Base-by-base conservation (phyloP, 148 eudicot species). In the Selenicereus undatus region DNA sequence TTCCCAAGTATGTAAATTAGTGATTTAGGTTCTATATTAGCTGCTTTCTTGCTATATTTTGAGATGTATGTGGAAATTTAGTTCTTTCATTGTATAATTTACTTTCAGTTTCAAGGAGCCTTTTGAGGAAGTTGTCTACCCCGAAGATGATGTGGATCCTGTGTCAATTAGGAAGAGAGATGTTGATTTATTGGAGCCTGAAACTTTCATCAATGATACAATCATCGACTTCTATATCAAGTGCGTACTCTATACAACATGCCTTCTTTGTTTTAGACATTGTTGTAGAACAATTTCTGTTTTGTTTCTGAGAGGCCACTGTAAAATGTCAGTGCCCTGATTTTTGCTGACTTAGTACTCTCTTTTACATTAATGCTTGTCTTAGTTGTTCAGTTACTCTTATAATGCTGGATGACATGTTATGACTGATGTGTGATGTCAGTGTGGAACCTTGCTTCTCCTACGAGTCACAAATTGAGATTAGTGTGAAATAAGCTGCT, bases 181-280 rank as follows among this genome's bases (percentile, higher is more conserved):
- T 79, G 90, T 94, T 58, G 99, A 92, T 84, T 81, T 91, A 71
- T 88, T 96, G 82, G 86, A 83, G 77, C 99, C 99, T 24, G 98
- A 93, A 80, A 88, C 87, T 45, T 96, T 92, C 84, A 79, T 96
- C 78, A 96, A 96, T 73, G 99, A 96, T 79, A 96, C 99, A 54
- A 92, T 96, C 76, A 94, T 96, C 71, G 99, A 96, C 87, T 96
- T 96, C 78, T 96, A 96, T 75, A 92, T 93, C 83, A 96, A 86
- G 99, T 96, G 88, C 83, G 98, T 86, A 81, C 71, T 21, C 72
- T 80, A 60, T 78, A 12, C 54, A 50, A 24, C 16, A 39, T 42
- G 12, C 48, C 4, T 54, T 10, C 20, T 29, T 79, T 22, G 8
- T 75, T 30, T 75, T 75, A 48, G 6, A 22, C 32, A 32, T 32